Evolutionary conservation across 306 rosid genomes (phyloP).

Genomic region (Canavalia ensiformis): DNA sequence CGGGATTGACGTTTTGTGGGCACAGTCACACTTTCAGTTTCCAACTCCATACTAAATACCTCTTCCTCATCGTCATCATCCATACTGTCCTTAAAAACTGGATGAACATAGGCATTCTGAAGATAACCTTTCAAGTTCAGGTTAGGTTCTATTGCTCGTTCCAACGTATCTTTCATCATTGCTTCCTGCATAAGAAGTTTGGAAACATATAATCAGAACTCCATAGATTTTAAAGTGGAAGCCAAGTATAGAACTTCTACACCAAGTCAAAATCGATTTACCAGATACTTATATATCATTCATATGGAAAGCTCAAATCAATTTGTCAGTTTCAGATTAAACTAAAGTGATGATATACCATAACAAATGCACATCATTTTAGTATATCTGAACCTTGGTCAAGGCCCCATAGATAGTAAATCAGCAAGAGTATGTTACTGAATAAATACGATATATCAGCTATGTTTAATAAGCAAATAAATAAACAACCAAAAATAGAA

Average conservation of each 20-base stretch:
- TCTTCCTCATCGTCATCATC: slow-evolving; percentile 57
- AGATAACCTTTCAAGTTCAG: slow-evolving; percentile 84
- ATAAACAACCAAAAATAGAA: slow-evolving; percentile 7
- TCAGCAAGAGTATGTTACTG: no score
- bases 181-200: slow-evolving; percentile 68
- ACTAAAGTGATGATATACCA: not conserved
- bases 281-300: not conserved
- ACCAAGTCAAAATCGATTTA: slow-evolving; percentile 12
- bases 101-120: slow-evolving; percentile 77
- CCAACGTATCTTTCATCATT: slow-evolving; percentile 90
- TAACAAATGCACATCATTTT: not conserved
- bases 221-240: not conserved
- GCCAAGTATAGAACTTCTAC: not conserved
- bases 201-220: not conserved
- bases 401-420: no score
- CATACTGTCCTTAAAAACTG: slow-evolving; percentile 67
- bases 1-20: slow-evolving; percentile 87
- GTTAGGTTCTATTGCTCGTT: slow-evolving; percentile 81
- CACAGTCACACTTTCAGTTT: slow-evolving; percentile 57
- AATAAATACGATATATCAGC: no score
- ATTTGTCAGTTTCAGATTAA: slow-evolving; percentile 11
- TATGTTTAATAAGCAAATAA: not conserved
- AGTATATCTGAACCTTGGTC: not conserved
- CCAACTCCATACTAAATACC: slow-evolving; percentile 50
- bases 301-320: not conserved